Evolutionary conservation across 345 rosid species (phyloP).

Genomic region (Barbarea vulgaris): DNA sequence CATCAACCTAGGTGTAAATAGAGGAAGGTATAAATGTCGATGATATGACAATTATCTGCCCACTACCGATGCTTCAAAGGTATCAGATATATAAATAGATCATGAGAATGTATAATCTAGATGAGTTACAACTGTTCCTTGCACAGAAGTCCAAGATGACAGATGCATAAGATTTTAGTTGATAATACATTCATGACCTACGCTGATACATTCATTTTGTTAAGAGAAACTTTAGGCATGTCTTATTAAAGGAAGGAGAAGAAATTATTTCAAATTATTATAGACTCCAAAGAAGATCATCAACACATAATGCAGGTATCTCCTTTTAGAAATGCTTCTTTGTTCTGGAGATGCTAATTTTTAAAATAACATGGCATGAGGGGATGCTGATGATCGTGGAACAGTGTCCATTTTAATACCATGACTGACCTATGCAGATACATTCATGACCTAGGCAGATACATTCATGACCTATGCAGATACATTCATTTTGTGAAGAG

Average conservation of each 20-base stretch:
- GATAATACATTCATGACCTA: conserved; percentile 9
- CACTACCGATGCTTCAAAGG: conserved; percentile 81
- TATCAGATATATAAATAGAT: conserved; percentile 26
- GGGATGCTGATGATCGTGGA: too few relatives aligned
- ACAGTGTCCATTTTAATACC: not conserved
- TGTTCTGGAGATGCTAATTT: conserved; percentile 12
- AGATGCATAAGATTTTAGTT: not conserved
- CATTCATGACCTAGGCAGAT: too few relatives aligned
- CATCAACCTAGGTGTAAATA: conserved; percentile 50
- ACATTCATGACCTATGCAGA: conserved; percentile 50
- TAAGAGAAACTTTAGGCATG: conserved; percentile 74
- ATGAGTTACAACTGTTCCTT: too few relatives aligned
- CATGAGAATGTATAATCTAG: not conserved
- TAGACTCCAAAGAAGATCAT: conserved; percentile 96
- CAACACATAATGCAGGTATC: conserved; percentile 83
- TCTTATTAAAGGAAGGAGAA: conserved; percentile 86
- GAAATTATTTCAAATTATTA: conserved; percentile 84
- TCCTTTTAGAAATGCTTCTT: not conserved
- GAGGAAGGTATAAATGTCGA: conserved; percentile 48
- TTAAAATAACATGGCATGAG: too few relatives aligned
- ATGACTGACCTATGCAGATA: too few relatives aligned
- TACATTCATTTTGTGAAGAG: conserved; percentile 81
- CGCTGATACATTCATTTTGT: conserved; percentile 83
- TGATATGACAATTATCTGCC: conserved; percentile 63
- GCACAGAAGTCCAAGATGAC: too few relatives aligned